Base-by-base conservation (phyloP, 2,329 filamentous ascomycete genomes). In the Amauroascus niger region DNA sequence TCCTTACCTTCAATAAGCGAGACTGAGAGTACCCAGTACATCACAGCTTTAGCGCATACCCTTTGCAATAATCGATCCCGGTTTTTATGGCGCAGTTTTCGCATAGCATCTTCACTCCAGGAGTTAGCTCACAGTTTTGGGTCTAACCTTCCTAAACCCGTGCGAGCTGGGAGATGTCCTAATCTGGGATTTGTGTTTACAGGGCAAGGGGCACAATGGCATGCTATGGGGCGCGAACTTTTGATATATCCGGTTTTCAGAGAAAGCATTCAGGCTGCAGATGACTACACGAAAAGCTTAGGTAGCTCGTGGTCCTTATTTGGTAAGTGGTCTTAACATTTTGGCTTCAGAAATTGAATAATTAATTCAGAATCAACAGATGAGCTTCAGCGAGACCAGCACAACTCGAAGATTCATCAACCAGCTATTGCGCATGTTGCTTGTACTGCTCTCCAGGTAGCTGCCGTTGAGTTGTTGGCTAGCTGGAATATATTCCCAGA, bases 321-420 rank as follows among this genome's bases (percentile, higher is more conserved):
- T 26, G 49, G 54, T 53, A 45, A 33, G 55, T 54, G 11, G 44
- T 33, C 5, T 16, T 43, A 1, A 20, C 13, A 37, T 46, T n/a
- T 3, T 5, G 11, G n/a, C 37, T 20, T 41, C 5, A 18, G 20
- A 32, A 32, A 18, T n/a, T 30, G 8, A 14, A 7, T n/a, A n/a
- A 39, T 28, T 48, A 8, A 48, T 35, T 35, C 13, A 35, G 14
- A 7, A 49, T 18, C 32, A 20, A 22, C 11, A 55, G 49, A 52
- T 41, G 50, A 49, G 41, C 39, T 50, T 4, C 44, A 32, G 40
- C 46, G 20, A 50, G 51, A 52, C 70, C 72, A 1, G 68, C 37
- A 51, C 16, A 20, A 52, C 48, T 20, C 47, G 52, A 24, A 53
- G 52, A 30, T 55, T 53, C 26, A 55, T 39, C 30, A 60, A 63